These are phyloP conservation scores for Oenanthe javanica DNA, from an alignment of 140 eudicot genomes.

Conservation along the genomic window DNA sequence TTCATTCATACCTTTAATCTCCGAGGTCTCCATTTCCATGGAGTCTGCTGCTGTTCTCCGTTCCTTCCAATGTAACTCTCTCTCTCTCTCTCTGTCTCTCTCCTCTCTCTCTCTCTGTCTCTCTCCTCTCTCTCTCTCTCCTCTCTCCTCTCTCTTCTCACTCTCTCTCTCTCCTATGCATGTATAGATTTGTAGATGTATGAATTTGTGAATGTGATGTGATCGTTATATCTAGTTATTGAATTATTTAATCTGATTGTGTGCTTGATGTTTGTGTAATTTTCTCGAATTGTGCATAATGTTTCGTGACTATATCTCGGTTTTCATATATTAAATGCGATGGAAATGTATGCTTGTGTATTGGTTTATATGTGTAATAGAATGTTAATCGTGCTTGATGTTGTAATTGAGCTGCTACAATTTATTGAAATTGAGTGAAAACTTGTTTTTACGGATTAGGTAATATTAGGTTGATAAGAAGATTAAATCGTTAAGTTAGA, in stretches of 20 bases:
- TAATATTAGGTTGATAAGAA: not conserved
- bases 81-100: slow-evolving; percentile 3
- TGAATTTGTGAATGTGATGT: not conserved
- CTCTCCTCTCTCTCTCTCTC: not conserved
- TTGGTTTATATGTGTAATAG: not conserved
- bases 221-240: not conserved
- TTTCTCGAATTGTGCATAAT: not conserved
- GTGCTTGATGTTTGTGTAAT: not conserved
- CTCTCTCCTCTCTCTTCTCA: not conserved
- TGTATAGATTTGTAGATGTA: not conserved
- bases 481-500: not conserved
- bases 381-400: not conserved
- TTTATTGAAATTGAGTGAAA: not conserved
- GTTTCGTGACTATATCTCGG: not conserved
- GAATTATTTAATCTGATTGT: not conserved
- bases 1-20: not conserved
- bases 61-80: slow-evolving; percentile 50
- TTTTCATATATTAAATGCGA: not conserved
- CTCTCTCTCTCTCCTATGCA: not conserved
- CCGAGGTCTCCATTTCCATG: slow-evolving; percentile 25
- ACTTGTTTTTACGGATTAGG: not conserved
- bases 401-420: not conserved
- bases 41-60: slow-evolving; percentile 79
- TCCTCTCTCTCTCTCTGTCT: not conserved
- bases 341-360: not conserved